phyloP scores from a whole-genome alignment of 164 flowering plant species.

The Brasenia schreberi region DNA sequence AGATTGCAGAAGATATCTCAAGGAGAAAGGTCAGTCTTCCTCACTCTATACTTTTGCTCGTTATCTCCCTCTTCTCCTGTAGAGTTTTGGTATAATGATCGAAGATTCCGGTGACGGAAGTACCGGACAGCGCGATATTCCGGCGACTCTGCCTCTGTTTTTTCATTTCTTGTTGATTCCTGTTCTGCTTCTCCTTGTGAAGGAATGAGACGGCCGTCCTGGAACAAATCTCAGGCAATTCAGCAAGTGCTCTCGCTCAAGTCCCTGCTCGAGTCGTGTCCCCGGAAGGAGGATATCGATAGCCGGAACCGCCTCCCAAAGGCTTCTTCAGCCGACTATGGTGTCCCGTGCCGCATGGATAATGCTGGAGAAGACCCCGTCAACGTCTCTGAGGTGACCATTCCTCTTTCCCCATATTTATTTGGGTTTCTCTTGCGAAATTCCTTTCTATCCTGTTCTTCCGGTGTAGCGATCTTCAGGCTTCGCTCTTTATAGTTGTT shows the following conservation, averaged over 20 bases:
- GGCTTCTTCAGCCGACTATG: conserved; percentile 1
- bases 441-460: background rate
- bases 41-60: background rate
- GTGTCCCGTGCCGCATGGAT: background rate
- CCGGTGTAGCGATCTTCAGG: background rate
- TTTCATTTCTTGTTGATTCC: background rate
- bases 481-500: background rate
- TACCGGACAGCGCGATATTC: background rate
- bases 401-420: background rate
- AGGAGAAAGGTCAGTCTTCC: conserved; percentile 51
- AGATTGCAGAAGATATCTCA: conserved; percentile 89
- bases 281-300: conserved; percentile 15
- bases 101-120: background rate
- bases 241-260: conserved; percentile 82
- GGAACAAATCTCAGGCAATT: conserved; percentile 95
- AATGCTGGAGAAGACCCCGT: background rate
- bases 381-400: background rate
- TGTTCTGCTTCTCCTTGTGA: conserved; percentile 1
- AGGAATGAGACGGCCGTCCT: conserved; percentile 88
- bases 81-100: background rate
- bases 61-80: background rate
- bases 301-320: conserved; percentile 11
- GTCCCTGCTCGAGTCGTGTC: conserved; percentile 36
- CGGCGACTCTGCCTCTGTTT: no score
- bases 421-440: background rate